Evolutionary conservation across 225 moss, liverwort and hornwort genomes (phyloP), one percentile per base, ranked within the genome.

Genomic region (Straminergon stramineum): DNA sequence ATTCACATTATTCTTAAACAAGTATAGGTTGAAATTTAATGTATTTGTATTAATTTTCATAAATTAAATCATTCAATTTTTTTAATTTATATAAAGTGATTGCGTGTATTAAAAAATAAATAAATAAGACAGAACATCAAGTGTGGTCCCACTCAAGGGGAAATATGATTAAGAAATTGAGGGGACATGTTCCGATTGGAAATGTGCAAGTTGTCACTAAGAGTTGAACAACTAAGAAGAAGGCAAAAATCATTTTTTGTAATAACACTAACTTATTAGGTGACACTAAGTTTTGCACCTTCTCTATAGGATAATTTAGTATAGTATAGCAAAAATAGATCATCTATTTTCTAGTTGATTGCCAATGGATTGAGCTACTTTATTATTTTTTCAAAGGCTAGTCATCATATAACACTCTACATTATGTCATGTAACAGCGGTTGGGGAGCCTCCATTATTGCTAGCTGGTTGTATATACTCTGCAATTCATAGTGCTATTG

Each of bases 361-460:
- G 22, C 15, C 7, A 63, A 32, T 41, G 6, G 43, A 62, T 43
- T 62, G 14, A 43, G 6, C 2, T 21, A 43, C 61, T 62, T 31
- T 32, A 23, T 0, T 56, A 16, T 24, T 8, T 23, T 78, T 0
- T 37, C 9, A 56, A 37, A 37, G 6, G 10, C 2, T 57, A 31
- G 15, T 11, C 57, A 58, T 52, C 17, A 20, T 64, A 1, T 79
- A 56, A 84, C 11, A 31, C 17, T 22, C 1, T 5, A 2, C 11
- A 61, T 77, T 88, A 83, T 75, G 27, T 43, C 28, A 61, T 84
- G 74, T 86, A 15, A 63, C 93, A 98, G 97, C 95, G 61, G 90
- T 95, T 9, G 97, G 96, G 14, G 96, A 98, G 48, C 94, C 96
- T 51, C 96, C 95, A 4, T 2, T 95, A 62, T 85, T 96, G 39